Evolutionary conservation across 805 yeast genomes (phyloP).

Genomic region (Ogataea paraovalis): DNA sequence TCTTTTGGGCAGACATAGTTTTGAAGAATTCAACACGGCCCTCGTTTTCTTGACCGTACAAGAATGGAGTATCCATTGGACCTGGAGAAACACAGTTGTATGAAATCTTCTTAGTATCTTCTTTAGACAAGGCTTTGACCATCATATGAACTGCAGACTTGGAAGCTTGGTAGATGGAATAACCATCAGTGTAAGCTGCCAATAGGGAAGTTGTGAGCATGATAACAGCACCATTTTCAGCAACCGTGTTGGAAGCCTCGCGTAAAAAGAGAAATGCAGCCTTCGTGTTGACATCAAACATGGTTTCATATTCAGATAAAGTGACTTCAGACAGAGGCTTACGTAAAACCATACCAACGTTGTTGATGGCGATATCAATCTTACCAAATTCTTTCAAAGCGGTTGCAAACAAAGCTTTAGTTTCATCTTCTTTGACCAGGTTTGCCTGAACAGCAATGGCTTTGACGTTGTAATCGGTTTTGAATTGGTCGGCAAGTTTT

Average conservation of each 20-base stretch:
- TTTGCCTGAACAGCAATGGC: conserved; percentile 41
- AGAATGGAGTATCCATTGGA: conserved; percentile 64
- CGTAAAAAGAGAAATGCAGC: conserved; percentile 59
- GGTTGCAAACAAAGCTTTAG: conserved; percentile 41
- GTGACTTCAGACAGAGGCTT: conserved; percentile 51
- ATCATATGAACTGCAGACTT: conserved; percentile 54
- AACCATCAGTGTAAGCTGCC: conserved; percentile 59
- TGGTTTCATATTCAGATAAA: conserved; percentile 50
- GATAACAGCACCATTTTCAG: conserved; percentile 51
- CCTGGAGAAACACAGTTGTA: conserved; percentile 62
- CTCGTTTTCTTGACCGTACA: conserved; percentile 55
- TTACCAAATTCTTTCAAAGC: conserved; percentile 44
- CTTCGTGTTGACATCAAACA: conserved; percentile 53
- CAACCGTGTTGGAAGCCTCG: conserved; percentile 49
- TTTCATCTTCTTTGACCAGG: conserved; percentile 39
- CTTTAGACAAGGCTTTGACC: conserved; percentile 52
- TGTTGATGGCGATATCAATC: conserved; percentile 62
- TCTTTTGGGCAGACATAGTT: conserved; percentile 42
- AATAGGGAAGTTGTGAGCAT: conserved; percentile 59
- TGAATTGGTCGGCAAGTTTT: conserved; percentile 35
- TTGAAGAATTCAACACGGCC: conserved; percentile 53
- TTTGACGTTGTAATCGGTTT: conserved; percentile 35
- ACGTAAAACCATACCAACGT: conserved; percentile 64
- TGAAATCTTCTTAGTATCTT: conserved; percentile 43
- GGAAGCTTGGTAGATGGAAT: conserved; percentile 52